Evolutionary conservation across 345 rosid species (phyloP).

Genomic region (Litchi chinensis): DNA sequence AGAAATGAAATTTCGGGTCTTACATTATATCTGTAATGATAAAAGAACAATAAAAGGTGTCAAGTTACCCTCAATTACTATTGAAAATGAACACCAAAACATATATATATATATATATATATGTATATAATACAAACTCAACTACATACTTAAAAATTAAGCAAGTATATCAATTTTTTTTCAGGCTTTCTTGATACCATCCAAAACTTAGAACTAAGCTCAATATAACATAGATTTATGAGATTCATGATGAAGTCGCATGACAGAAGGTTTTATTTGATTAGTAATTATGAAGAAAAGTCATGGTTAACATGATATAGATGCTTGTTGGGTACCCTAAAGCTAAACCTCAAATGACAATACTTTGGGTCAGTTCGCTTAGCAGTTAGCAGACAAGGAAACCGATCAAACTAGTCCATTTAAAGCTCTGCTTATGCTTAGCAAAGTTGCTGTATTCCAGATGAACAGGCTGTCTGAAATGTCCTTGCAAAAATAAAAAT

Average conservation of each 20-base stretch:
- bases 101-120: too few relatives aligned
- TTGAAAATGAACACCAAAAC: neutral
- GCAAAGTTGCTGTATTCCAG: neutral
- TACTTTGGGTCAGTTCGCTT: too few relatives aligned
- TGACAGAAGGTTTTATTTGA: neutral
- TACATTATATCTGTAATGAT: constrained; percentile 71
- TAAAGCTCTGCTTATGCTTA: neutral
- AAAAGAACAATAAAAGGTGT: constrained; percentile 15
- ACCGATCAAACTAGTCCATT: neutral
- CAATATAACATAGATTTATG: neutral
- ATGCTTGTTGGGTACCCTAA: neutral
- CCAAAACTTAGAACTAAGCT: neutral
- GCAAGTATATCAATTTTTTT: neutral
- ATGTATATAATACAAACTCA: neutral
- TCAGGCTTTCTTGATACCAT: neutral
- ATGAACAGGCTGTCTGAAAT: neutral
- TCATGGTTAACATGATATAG: neutral
- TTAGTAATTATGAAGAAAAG: neutral
- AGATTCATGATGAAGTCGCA: neutral
- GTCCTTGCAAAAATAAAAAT: neutral
- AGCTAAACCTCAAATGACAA: neutral
- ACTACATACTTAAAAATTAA: neutral
- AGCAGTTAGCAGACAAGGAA: neutral
- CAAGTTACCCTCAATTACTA: neutral
- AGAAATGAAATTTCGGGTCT: too few relatives aligned